Evolutionary conservation across 345 rosid species (phyloP), one percentile per base, ranked within the genome.

Genomic region (Populus tremula): DNA sequence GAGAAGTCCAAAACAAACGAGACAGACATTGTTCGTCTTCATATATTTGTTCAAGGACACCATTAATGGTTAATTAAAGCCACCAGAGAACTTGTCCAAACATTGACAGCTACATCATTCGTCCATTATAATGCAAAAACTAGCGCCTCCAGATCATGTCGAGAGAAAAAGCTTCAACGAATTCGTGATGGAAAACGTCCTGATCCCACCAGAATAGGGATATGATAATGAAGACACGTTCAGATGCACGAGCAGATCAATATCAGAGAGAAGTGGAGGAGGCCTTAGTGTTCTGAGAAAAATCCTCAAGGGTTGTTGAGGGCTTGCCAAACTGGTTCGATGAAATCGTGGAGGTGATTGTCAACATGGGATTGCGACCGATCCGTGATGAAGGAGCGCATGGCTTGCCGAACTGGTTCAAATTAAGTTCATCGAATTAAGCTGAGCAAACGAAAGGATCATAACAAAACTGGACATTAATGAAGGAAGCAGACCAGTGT

Each of bases 21-120:
- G 71, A 47, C 77, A 75, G 8, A 5, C 18, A 20, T 31, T 31
- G 47, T 65, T 65, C 47, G 62, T 65, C 67, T 13, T 23, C 67
- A 75, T 65, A 12, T 29, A 65, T 47, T 65, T 75, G 62, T 65
- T 45, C 21, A 64, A 75, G 62, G 31, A 33, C n/a, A 75, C 23
- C 33, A 25, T 8, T 29, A 20, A 21, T 49, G 61, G 62, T 74
- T 31, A 39, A 65, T 70, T 35, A 66, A 43, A 71, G 6, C 56
- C 73, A 71, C 56, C 79, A 33, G 41, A 71, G 23, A 23, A 61
- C 74, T 67, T 72, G 72, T 81, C 56, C 73, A 64, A 31, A 23
- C 20, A 25, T 53, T 36, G 76, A 36, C 63, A 75, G 41, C 74
- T 17, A n/a, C 25, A 23, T 21, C 59, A 50, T 1, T 20, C 6